Base-by-base conservation (phyloP, 1,139 yeast genomes). In the Chernovozyma aurita region DNA sequence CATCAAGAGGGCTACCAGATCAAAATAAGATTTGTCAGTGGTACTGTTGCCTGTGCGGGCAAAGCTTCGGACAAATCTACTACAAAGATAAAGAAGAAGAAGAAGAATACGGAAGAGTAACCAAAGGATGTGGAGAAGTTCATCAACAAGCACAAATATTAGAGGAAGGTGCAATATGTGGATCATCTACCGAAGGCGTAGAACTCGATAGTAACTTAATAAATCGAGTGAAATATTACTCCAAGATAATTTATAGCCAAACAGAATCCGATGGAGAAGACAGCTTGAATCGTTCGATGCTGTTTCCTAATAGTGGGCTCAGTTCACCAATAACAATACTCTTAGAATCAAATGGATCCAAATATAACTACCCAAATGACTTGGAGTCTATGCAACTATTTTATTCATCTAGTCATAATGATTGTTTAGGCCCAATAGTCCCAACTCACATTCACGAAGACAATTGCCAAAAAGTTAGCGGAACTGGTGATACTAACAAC, bases 1-100 rank as follows among this genome's bases (percentile, higher is more conserved):
- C n/a, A n/a, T n/a, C n/a, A n/a, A n/a, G n/a, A n/a, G n/a, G n/a
- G n/a, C n/a, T n/a, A n/a, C 36, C 41, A 29, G 50, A 60, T 41
- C 50, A 50, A 22, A 61, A 65, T 45, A 65, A 65, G 41, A 70
- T 72, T 7, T 63, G 73, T 42, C 77, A 72, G 44, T 72, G 78
- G 78, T 71, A 69, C 47, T 72, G 78, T 42, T 72, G 78, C 43
- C 67, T 68, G 28, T 72, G 78, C 48, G 77, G 76, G n/a, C 67
- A 70, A 44, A 59, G 73, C 35, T 68, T 70, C 43, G 78, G 78
- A 2, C 57, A 67, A 14, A 59, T 71, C 5, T 52, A 59, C 21
- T 61, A 56, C 39, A 58, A 56, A 33, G 56, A 55, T 15, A 44
- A 42, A 18, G 38, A 40, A 22, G 35, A n/a, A n/a, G n/a, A n/a